Conservation (phyloP, 352 stramenopile genomes). For the Pythium pyrilobum region DNA sequence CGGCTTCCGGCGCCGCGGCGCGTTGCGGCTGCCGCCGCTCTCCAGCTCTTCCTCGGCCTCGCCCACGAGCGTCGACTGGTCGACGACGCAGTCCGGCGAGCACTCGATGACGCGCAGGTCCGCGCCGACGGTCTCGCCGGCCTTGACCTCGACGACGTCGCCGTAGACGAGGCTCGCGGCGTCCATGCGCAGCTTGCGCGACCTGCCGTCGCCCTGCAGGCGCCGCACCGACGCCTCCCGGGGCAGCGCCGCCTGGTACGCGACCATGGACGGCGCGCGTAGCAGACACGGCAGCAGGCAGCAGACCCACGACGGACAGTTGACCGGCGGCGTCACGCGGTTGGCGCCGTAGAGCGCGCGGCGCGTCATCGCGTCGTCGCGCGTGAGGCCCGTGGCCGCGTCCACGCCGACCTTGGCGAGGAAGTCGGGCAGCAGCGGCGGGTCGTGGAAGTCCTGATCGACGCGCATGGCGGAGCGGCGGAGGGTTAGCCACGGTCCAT, state of each 20-base stretch:
- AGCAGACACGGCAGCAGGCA: conserved; percentile 92
- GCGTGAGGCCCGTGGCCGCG: conserved; percentile 46
- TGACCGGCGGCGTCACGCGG: conserved; percentile 83
- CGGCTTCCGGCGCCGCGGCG: conserved; percentile 22
- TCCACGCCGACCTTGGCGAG: conserved; percentile 59
- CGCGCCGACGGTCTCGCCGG: conserved; percentile 85
- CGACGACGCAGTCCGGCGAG: conserved; percentile 69
- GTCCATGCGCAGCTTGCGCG: conserved; percentile 87
- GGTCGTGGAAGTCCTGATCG: conserved; percentile 17
- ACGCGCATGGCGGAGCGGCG: not conserved
- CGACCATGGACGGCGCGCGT: conserved; percentile 87
- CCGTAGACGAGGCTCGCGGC: conserved; percentile 85
- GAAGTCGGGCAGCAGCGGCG: conserved; percentile 38
- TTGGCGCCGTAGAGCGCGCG: conserved; percentile 81
- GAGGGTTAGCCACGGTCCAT: not conserved
- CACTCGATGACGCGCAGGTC: conserved; percentile 83
- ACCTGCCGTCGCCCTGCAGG: conserved; percentile 25
- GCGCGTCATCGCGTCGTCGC: conserved; percentile 68
- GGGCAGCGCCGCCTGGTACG: conserved; percentile 78
- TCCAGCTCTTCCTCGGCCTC: conserved; percentile 29
- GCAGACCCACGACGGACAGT: conserved; percentile 93
- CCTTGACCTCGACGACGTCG: conserved; percentile 90
- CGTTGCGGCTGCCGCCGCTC: conserved; percentile 13
- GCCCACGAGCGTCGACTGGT: conserved; percentile 45
- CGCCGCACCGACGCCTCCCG: conserved; percentile 88